A percentile compares a stretch with the other conserved stretches of the same genome.
Evolutionary conservation across 306 rosid species (phyloP).

Genomic region (Cicer arietinum): DNA sequence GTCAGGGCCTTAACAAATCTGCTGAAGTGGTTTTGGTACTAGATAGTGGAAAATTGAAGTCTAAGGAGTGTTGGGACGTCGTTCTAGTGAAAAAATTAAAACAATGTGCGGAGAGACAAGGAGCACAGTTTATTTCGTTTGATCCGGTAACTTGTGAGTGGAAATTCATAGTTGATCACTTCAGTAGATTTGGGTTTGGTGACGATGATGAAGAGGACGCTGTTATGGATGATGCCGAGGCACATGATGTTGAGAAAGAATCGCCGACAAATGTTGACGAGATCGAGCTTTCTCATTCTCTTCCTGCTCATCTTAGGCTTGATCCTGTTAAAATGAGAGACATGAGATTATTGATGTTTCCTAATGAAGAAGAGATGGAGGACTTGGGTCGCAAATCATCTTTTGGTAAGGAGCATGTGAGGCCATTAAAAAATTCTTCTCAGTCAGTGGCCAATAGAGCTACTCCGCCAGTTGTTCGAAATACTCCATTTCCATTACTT

Average conservation of each 20-base stretch:
- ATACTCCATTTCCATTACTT: conserved; percentile 86
- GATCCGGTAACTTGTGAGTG: conserved; percentile 69
- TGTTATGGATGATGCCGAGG: conserved; percentile 66
- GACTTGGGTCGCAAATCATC: conserved; percentile 54
- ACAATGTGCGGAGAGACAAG: conserved; percentile 62
- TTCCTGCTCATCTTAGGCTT: conserved; percentile 94
- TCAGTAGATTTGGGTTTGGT: conserved; percentile 91
- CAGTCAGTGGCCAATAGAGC: conserved; percentile 53
- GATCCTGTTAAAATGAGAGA: conserved; percentile 92
- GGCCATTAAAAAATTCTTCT: conserved; percentile 61
- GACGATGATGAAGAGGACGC: conserved; percentile 90
- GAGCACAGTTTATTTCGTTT: conserved; percentile 79
- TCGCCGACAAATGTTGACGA: conserved; percentile 50
- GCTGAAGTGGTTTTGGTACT: conserved; percentile 90
- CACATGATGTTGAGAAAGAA: conserved; percentile 63
- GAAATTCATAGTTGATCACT: conserved; percentile 85
- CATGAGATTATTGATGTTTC: conserved; percentile 92
- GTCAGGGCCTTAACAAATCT: conserved; percentile 83
- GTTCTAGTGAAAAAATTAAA: conserved; percentile 60
- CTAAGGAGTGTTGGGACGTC: conserved; percentile 46
- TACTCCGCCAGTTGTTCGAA: conserved; percentile 68
- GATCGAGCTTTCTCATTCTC: conserved; percentile 81
- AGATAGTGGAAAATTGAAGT: conserved; percentile 45
- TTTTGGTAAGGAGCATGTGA: conserved; percentile 55
- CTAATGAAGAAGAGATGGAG: conserved; percentile 59